phyloP scores from a whole-genome alignment of 345 rosid genomes.

The Murraya paniculata region DNA sequence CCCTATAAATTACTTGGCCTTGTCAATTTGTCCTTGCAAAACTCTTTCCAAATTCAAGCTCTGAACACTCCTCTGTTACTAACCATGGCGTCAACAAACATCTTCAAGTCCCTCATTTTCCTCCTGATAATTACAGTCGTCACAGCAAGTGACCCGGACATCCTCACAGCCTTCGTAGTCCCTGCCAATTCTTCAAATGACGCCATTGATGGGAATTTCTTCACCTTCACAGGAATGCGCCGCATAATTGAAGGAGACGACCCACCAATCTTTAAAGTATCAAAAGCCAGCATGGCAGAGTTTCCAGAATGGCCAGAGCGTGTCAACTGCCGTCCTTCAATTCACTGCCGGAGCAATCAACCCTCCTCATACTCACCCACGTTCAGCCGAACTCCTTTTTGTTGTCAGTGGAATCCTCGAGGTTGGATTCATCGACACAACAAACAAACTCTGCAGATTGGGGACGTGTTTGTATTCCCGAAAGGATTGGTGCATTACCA shows the following conservation, averaged over 20 bases:
- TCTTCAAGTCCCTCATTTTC: not conserved
- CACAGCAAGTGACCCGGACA: not conserved
- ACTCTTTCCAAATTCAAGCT: not conserved
- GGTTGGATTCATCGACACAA: not conserved
- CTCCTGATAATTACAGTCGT: not conserved
- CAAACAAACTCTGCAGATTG: constrained; percentile 8
- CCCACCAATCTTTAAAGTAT: not conserved
- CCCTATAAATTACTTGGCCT: not conserved
- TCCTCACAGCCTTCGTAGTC: not conserved
- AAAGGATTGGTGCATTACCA: constrained; percentile 21
- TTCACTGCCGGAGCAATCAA: not conserved
- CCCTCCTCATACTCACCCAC: constrained; percentile 15
- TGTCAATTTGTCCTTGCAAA: not conserved
- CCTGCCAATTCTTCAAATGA: not conserved
- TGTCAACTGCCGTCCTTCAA: not conserved
- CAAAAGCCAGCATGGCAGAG: not conserved
- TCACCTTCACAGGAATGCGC: constrained; percentile 16
- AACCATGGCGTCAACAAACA: not conserved
- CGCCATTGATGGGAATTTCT: constrained; percentile 1
- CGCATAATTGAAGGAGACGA: not conserved
- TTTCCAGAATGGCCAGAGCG: constrained; percentile 11
- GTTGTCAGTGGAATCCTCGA: not conserved
- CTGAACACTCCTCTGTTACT: not conserved
- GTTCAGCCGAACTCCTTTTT: constrained; percentile 15
- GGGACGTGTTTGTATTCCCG: constrained; percentile 21